Percentiles rank a stretch among this genome's conserved stretches.
These are phyloP conservation scores for Paramecium primaurelia DNA, from an alignment of 73 alveolate species.

Conservation along the genomic window DNA sequence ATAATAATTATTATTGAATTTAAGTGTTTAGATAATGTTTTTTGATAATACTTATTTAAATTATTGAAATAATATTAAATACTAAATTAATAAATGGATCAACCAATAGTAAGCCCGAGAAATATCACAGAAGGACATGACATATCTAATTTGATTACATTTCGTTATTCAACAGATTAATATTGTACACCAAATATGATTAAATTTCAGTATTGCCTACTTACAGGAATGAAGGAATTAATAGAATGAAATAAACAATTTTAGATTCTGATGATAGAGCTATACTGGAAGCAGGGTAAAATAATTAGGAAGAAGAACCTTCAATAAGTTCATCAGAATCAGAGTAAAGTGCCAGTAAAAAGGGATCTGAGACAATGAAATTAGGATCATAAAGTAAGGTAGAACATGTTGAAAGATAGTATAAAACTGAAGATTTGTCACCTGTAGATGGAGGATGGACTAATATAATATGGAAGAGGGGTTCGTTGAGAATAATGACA, in stretches of 20 bases:
- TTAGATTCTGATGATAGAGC: background rate
- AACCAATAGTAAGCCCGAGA: background rate
- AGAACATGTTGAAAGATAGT: background rate
- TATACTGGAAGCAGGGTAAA: background rate
- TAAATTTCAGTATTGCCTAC: background rate
- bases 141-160: background rate
- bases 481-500: constrained; percentile 20
- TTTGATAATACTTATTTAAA: background rate
- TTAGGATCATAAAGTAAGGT: background rate
- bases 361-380: constrained; percentile 2
- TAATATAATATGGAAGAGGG: background rate
- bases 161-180: background rate
- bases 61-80: background rate
- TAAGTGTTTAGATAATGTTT: background rate
- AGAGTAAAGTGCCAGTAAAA: background rate
- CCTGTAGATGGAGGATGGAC: constrained; percentile 42
- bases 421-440: background rate
- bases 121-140: background rate
- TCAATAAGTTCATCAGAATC: constrained; percentile 15
- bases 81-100: background rate
- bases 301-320: background rate
- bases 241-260: background rate
- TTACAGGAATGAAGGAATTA: background rate
- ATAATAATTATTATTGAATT: background rate
- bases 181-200: background rate